phyloP scores from a whole-genome alignment of 148 eudicot genomes.

The Amaranthus cruentus region DNA sequence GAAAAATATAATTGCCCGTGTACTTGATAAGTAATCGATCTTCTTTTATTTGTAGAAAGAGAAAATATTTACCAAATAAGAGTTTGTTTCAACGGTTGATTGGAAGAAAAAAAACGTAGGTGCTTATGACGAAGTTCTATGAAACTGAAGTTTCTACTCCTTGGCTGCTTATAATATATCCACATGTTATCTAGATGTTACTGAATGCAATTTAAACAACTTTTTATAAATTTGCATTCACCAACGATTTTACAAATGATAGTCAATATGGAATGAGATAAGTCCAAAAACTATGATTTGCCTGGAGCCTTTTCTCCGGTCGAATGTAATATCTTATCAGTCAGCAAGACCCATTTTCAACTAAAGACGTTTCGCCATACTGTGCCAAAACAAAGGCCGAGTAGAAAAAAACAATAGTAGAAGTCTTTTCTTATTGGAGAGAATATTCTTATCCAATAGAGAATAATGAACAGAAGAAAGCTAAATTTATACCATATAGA shows the following conservation, averaged over 20 bases:
- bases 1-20: not conserved
- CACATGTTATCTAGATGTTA: too few species aligned
- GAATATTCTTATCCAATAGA: not conserved
- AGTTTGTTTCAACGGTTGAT: not conserved
- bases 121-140: not conserved
- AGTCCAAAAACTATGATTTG: too few species aligned
- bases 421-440: not conserved
- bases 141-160: not conserved
- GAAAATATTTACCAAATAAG: not conserved
- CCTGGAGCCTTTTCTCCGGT: not conserved
- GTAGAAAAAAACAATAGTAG: not conserved
- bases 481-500: constrained; percentile 51
- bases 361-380: not conserved
- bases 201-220: too few species aligned
- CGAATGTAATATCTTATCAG: not conserved
- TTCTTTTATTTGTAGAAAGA: not conserved
- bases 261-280: too few species aligned
- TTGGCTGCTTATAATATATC: too few species aligned
- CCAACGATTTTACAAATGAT: too few species aligned
- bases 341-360: not conserved
- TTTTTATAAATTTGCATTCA: too few species aligned
- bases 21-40: not conserved
- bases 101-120: not conserved
- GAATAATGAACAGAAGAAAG: not conserved
- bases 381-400: not conserved